phyloP scores from a whole-genome alignment of 371 early-diverging fungal species.

The Rhizopus sp. region DNA sequence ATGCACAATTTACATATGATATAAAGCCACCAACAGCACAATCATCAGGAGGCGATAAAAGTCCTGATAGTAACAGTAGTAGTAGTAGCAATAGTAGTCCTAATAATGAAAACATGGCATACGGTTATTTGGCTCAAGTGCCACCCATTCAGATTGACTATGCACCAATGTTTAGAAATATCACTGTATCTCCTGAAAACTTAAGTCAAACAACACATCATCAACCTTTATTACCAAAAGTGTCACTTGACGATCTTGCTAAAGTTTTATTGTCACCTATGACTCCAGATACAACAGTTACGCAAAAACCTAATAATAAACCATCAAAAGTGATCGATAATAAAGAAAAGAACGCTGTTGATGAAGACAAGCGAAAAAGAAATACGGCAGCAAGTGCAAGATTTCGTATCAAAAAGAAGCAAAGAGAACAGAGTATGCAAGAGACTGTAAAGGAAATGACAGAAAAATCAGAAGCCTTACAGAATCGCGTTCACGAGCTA shows the following conservation, averaged over 20 bases:
- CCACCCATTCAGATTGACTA: conserved; percentile 24
- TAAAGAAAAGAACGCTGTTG: conserved; percentile 20
- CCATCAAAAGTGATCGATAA: neutral
- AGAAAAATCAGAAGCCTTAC: conserved; percentile 67
- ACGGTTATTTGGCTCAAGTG: conserved; percentile 44
- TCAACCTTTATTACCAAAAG: conserved; percentile 19
- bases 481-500: conserved; percentile 72
- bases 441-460: conserved; percentile 79
- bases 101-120: conserved; percentile 39
- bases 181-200: conserved; percentile 9
- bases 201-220: conserved; percentile 12
- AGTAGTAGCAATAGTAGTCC: neutral
- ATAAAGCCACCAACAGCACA: conserved; percentile 42
- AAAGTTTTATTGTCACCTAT: conserved; percentile 9
- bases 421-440: conserved; percentile 81
- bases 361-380: conserved; percentile 84
- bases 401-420: conserved; percentile 91
- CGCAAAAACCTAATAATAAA: neutral
- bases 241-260: conserved; percentile 14
- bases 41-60: conserved; percentile 33
- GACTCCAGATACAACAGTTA: neutral
- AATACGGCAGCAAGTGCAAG: conserved; percentile 95
- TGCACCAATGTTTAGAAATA: conserved; percentile 4
- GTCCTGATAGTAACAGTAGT: neutral
- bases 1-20: conserved; percentile 64